These are phyloP conservation scores for Lippia alba DNA, from an alignment of 305 asterid genomes.

Conservation along the genomic window DNA sequence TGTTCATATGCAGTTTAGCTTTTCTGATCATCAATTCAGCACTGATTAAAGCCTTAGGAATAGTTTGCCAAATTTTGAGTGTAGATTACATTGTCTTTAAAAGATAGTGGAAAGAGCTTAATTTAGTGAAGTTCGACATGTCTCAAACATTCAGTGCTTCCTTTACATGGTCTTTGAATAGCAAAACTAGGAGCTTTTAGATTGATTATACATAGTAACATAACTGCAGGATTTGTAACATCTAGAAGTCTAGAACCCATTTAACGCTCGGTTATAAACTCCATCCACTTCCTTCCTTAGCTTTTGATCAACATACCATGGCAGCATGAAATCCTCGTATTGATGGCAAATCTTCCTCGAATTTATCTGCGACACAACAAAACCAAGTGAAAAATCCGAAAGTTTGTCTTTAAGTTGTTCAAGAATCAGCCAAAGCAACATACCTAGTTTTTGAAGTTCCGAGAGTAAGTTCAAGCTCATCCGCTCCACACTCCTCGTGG, in stretches of 20 bases:
- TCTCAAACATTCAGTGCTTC: not conserved
- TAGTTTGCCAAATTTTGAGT: not conserved
- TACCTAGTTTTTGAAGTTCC: constrained; percentile 62
- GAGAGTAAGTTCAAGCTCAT: constrained; percentile 46
- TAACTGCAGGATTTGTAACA: not conserved
- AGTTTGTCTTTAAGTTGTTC: not conserved
- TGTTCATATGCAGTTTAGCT: no score
- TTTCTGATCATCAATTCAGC: no score
- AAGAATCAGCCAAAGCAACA: not conserved
- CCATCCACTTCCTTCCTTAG: not conserved
- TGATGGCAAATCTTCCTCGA: not conserved
- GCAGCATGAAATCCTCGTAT: no score
- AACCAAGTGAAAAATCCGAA: not conserved
- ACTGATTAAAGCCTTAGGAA: not conserved
- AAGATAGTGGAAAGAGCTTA: constrained; percentile 4
- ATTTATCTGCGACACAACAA: constrained; percentile 18
- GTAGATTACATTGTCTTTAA: not conserved
- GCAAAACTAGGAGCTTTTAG: not conserved
- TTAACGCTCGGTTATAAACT: not conserved
- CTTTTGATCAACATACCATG: not conserved
- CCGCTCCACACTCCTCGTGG: constrained; percentile 29
- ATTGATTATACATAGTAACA: not conserved
- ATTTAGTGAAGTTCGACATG: not conserved
- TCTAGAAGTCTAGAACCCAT: not conserved
- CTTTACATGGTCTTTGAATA: not conserved